Percentiles rank a stretch among this genome's conserved stretches.
These are phyloP conservation scores for Oropetium thomaeum DNA, from an alignment of 176 grass and related monocot species.

Conservation along the genomic window DNA sequence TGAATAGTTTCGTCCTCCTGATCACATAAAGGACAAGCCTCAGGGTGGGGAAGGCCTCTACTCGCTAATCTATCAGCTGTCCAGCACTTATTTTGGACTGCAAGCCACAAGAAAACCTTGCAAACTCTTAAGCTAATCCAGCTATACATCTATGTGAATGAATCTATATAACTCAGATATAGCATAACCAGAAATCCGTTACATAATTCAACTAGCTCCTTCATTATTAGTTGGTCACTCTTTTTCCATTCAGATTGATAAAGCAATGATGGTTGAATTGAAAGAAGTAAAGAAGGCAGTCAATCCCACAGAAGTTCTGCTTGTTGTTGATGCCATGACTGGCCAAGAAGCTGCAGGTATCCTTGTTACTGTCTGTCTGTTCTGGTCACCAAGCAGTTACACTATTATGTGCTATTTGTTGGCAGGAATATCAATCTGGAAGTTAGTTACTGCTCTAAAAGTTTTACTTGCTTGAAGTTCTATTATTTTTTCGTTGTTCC, in stretches of 20 bases:
- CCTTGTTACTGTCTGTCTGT: neutral
- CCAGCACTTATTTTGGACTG: too few species aligned
- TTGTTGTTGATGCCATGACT: slow-evolving; percentile 99
- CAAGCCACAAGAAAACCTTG: too few species aligned
- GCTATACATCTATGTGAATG: neutral
- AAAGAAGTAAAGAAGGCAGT: slow-evolving; percentile 89
- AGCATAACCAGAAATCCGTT: neutral
- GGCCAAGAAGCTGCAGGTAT: slow-evolving; percentile 98
- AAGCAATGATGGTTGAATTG: slow-evolving; percentile 95
- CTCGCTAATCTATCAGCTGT: too few species aligned
- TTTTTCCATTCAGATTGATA: slow-evolving; percentile 68
- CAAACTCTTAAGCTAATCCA: too few species aligned
- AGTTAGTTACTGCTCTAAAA: neutral
- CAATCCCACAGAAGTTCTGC: slow-evolving; percentile 90
- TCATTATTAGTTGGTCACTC: slow-evolving; percentile 9
- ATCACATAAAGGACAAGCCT: too few species aligned
- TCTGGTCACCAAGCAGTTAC: neutral
- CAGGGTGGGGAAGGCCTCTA: too few species aligned
- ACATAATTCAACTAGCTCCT: neutral
- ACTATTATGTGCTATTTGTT: neutral
- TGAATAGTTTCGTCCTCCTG: too few species aligned
- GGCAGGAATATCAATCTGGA: neutral
- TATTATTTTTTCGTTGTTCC: neutral
- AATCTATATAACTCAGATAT: neutral
- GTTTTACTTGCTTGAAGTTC: slow-evolving; percentile 1